phyloP scores from a whole-genome alignment of 495 filamentous ascomycete species.

The Penicillium antarcticum region DNA sequence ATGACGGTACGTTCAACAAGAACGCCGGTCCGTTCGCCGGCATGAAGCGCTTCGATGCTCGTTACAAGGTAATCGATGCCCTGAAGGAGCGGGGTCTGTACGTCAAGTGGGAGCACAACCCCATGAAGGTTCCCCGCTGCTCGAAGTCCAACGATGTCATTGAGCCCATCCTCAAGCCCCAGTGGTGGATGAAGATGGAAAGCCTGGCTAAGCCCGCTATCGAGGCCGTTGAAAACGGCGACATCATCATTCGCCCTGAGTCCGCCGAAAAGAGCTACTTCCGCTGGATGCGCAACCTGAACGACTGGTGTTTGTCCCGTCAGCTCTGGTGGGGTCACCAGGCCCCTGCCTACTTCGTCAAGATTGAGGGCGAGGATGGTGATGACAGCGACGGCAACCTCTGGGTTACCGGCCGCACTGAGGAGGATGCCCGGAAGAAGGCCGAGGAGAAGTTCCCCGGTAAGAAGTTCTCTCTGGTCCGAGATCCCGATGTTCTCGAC shows the following conservation, averaged over 20 bases:
- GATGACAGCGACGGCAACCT: conserved; percentile 51
- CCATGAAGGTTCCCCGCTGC: conserved; percentile 78
- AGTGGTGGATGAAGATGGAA: conserved; percentile 75
- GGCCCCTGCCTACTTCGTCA: conserved; percentile 69
- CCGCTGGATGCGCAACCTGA: conserved; percentile 68
- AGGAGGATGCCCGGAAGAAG: conserved; percentile 61
- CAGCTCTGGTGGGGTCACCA: conserved; percentile 89
- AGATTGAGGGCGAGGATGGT: conserved; percentile 60
- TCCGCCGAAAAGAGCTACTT: conserved; percentile 66
- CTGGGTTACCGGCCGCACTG: conserved; percentile 68
- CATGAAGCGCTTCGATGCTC: conserved; percentile 73
- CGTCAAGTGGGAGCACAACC: conserved; percentile 73
- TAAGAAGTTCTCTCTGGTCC: conserved; percentile 63
- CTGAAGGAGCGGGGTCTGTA: conserved; percentile 69
- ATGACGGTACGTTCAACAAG: conserved; percentile 62
- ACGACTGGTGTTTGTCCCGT: conserved; percentile 79
- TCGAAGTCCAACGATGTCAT: conserved; percentile 75
- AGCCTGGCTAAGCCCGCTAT: conserved; percentile 57
- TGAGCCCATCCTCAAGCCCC: conserved; percentile 75
- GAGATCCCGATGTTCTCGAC: conserved; percentile 74
- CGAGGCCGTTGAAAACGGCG: conserved; percentile 62
- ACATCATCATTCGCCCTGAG: conserved; percentile 70
- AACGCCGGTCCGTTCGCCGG: conserved; percentile 60
- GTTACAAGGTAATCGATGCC: conserved; percentile 66
- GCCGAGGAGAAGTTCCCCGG: conserved; percentile 64